Evolutionary conservation across 2,329 filamentous ascomycete genomes (phyloP).

Genomic region (Pezicula neosporulosa): DNA sequence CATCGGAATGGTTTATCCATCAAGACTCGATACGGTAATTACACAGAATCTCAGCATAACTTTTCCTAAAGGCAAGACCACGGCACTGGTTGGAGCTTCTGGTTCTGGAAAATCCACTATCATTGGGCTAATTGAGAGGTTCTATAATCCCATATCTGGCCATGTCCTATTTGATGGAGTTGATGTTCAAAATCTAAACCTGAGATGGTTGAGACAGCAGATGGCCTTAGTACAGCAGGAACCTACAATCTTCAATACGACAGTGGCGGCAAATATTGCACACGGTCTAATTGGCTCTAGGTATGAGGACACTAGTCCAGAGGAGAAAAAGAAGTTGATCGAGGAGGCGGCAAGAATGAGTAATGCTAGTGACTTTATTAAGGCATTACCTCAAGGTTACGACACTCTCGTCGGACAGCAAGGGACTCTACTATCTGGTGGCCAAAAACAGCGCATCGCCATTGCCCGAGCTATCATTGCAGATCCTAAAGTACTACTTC

Average conservation of each 20-base stretch:
- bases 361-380: conserved; percentile 53
- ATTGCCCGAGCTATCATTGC: conserved; percentile 58
- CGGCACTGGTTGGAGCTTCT: too few relatives aligned
- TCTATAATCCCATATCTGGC: too few relatives aligned
- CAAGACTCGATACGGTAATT: too few relatives aligned
- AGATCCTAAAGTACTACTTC: conserved; percentile 52
- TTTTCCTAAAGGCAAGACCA: too few relatives aligned
- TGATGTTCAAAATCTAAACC: neutral
- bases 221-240: conserved; percentile 53
- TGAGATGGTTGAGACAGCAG: conserved; percentile 39
- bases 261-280: conserved; percentile 57
- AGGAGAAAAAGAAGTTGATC: conserved; percentile 56
- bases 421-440: conserved; percentile 61
- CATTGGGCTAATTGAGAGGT: too few relatives aligned
- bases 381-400: conserved; percentile 37
- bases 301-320: conserved; percentile 48
- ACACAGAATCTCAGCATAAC: too few relatives aligned
- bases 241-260: conserved; percentile 48
- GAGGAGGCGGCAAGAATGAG: conserved; percentile 62
- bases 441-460: conserved; percentile 73
- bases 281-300: conserved; percentile 52
- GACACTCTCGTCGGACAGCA: conserved; percentile 14
- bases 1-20: too few relatives aligned
- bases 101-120: too few relatives aligned
- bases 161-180: too few relatives aligned